Evolutionary conservation across 495 filamentous ascomycete species (phyloP), one percentile per base, ranked within the genome.

Genomic region (Cenococcum geophilum): DNA sequence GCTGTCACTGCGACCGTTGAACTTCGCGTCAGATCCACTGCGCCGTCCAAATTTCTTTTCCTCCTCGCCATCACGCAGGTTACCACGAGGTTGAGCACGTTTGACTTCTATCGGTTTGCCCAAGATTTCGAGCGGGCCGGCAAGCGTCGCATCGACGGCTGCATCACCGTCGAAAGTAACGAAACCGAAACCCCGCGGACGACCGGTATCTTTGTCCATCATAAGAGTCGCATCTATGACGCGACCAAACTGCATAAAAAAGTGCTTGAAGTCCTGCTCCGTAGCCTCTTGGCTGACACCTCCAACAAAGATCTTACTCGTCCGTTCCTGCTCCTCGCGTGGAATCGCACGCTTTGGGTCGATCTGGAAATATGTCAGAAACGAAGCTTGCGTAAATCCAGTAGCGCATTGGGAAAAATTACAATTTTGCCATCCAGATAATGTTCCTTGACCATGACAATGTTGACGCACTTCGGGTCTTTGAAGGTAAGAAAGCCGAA

Each of bases 381-480:
- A 27, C 14, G 12, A 16, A 18, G 10, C 1, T 60, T 57, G 50
- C 43, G 58, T 12, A 63, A 55, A 53, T 23, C 57, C 49, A 57
- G 59, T 37, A 61, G 43, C 34, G 63, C 40, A 34, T 4, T 55
- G 50, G 23, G 18, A 6, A 14, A 0, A 63, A 91, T 81, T 82
- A 98, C 93, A 75, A 97, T 96, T 72, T 98, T 98, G 55, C 95
- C 93, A 75, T 98, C 93, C 16, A 98, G 80, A 68, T 91, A 95
- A 74, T 98, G 93, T 71, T 98, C 93, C 78, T 97, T 97, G 63
- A 97, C 93, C 93, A 98, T 98, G 40, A 98, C 93, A 64, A 91
- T 95, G 72, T 98, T 98, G 64, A 98, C 93, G 12, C 89, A 95
- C 74, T 92, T 93, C 20, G 93, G 88, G 70, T 98, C 93, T 67